phyloP scores from a whole-genome alignment of 345 rosid genomes.

The Eucalyptus paniculata region DNA sequence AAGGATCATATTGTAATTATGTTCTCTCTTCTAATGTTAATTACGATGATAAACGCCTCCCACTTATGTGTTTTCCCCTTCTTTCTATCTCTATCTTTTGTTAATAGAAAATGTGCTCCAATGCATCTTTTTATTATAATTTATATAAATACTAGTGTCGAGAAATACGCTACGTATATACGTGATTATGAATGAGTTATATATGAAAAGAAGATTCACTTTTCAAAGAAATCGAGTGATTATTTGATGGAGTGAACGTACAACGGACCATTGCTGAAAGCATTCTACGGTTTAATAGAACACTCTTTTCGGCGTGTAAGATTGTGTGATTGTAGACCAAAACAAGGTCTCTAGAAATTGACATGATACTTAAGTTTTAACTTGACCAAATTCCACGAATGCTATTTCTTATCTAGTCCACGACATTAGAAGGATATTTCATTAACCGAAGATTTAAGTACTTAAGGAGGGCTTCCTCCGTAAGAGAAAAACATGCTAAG shows the following conservation, averaged over 20 bases:
- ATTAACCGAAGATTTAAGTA: neutral
- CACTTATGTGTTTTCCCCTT: neutral
- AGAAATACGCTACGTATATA: fast-evolving
- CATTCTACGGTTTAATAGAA: fast-evolving
- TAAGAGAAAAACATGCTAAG: neutral
- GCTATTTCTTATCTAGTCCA: neutral
- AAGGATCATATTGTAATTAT: neutral
- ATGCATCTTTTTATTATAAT: neutral
- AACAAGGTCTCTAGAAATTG: neutral
- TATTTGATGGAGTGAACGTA: neutral
- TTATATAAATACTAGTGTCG: neutral
- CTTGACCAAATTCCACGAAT: neutral
- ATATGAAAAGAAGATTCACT: neutral
- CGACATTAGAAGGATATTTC: neutral
- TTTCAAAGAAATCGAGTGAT: neutral
- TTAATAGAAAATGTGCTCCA: neutral
- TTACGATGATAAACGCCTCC: neutral
- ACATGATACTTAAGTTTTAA: neutral
- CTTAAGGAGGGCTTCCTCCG: neutral
- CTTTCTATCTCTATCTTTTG: neutral
- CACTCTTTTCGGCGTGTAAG: neutral
- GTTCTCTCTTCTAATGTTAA: neutral
- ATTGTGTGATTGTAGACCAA: fast-evolving
- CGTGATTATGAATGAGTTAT: fast-evolving
- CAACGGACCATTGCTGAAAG: fast-evolving